These are phyloP conservation scores for Nidularia pulvinata DNA, from an alignment of 768 basidiomycete species.

Conservation along the genomic window DNA sequence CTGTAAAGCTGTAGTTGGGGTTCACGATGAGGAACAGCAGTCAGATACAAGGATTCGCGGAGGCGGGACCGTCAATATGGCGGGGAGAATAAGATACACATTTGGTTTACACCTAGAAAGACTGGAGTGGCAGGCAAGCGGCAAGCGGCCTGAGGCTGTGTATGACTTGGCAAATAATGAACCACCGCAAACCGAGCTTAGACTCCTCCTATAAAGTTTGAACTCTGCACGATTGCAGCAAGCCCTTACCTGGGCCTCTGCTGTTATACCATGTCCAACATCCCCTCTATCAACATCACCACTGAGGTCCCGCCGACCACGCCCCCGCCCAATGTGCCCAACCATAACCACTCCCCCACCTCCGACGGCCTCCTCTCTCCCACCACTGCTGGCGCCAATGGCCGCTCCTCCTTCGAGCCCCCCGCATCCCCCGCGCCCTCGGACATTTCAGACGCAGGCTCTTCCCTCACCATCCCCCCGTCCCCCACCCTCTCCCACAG, in stretches of 20 bases:
- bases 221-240: too few species aligned
- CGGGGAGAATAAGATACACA: too few species aligned
- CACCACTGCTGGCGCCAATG: constrained; percentile 9
- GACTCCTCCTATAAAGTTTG: too few species aligned
- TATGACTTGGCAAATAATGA: too few species aligned
- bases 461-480: constrained; percentile 43
- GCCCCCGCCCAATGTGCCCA: constrained; percentile 6
- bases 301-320: constrained; percentile 8
- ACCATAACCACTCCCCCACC: constrained; percentile 10
- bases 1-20: too few species aligned
- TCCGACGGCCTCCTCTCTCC: constrained; percentile 16
- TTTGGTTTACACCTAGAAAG: too few species aligned
- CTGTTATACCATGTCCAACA: constrained; percentile 8
- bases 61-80: too few species aligned
- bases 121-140: too few species aligned
- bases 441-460: constrained; percentile 20
- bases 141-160: too few species aligned
- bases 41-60: too few species aligned
- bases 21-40: too few species aligned
- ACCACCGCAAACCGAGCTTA: too few species aligned
- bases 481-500: constrained; percentile 76
- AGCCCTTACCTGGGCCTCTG: neutral
- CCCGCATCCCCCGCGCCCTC: constrained; percentile 11
- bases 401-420: constrained; percentile 6
- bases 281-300: constrained; percentile 31